These are phyloP conservation scores for Fraxinus velutina DNA, from an alignment of 305 asterid species.

Conservation along the genomic window DNA sequence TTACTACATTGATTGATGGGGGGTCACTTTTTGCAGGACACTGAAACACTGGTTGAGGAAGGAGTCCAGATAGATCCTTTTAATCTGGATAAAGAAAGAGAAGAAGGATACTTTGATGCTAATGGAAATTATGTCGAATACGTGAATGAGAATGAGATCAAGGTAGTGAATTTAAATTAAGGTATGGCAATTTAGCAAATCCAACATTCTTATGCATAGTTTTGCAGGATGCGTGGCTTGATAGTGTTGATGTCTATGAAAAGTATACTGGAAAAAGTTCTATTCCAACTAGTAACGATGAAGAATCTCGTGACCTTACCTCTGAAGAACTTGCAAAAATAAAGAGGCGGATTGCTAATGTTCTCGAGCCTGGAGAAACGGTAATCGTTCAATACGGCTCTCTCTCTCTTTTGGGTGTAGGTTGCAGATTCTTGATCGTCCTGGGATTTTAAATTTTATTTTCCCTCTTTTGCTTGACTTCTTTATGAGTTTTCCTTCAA, in stretches of 20 bases:
- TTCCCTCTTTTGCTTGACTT: conserved; percentile 3
- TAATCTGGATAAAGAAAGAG: conserved; percentile 81
- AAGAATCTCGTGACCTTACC: conserved; percentile 56
- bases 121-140: conserved; percentile 85
- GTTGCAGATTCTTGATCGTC: background rate
- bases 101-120: conserved; percentile 91
- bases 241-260: conserved; percentile 55
- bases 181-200: conserved; percentile 20
- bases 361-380: conserved; percentile 83
- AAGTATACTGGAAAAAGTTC: conserved; percentile 36
- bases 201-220: conserved; percentile 21
- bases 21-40: conserved; percentile 52
- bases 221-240: conserved; percentile 97
- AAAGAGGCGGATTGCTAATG: conserved; percentile 83
- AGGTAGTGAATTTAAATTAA: conserved; percentile 41
- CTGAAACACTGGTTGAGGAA: conserved; percentile 69
- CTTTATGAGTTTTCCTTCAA: background rate
- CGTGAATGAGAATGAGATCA: conserved; percentile 53
- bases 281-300: conserved; percentile 33
- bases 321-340: conserved; percentile 73
- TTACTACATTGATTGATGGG: conserved; percentile 3
- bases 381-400: conserved; percentile 34
- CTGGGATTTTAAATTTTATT: background rate
- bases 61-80: conserved; percentile 77
- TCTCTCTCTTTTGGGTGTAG: background rate